Percentiles rank a stretch among this genome's conserved stretches.
These are phyloP conservation scores for Phytophthora ramorum DNA, from an alignment of 352 stramenopile species.

Conservation along the genomic window DNA sequence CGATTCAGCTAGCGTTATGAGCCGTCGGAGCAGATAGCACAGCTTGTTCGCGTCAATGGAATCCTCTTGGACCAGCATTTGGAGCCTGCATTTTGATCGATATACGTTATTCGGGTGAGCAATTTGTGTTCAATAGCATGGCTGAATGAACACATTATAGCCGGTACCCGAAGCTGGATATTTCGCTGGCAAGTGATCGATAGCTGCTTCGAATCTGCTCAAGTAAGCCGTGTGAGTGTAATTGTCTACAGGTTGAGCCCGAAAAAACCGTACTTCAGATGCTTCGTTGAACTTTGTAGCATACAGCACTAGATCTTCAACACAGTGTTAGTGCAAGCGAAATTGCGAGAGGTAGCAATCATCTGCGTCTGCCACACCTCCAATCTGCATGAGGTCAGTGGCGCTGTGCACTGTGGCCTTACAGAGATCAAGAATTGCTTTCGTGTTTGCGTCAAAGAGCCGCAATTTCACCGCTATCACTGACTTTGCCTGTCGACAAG, in stretches of 20 bases:
- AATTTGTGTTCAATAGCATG: background rate
- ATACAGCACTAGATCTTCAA: constrained; percentile 69
- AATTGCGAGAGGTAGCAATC: background rate
- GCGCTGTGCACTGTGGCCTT: constrained; percentile 40
- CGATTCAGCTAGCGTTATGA: constrained; percentile 60
- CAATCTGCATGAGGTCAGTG: constrained; percentile 58
- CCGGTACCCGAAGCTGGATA: constrained; percentile 69
- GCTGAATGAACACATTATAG: background rate
- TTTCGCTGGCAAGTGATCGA: constrained; percentile 50
- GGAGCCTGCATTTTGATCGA: constrained; percentile 49
- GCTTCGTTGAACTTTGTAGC: constrained; percentile 62
- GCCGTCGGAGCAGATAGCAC: constrained; percentile 67
- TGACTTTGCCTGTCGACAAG: constrained; percentile 46
- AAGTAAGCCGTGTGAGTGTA: constrained; percentile 2
- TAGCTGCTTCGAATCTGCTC: constrained; percentile 63
- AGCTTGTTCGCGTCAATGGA: constrained; percentile 41
- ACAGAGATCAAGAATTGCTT: constrained; percentile 60
- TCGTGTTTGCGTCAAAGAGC: constrained; percentile 63
- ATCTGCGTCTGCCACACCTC: constrained; percentile 39
- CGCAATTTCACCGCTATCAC: constrained; percentile 64
- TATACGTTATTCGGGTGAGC: background rate
- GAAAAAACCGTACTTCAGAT: constrained; percentile 31
- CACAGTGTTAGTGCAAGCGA: constrained; percentile 1
- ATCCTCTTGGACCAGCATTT: constrained; percentile 61
- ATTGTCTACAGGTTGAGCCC: background rate